phyloP scores from a whole-genome alignment of 2,329 filamentous ascomycete species.

The Dothideomycetes sp. region DNA sequence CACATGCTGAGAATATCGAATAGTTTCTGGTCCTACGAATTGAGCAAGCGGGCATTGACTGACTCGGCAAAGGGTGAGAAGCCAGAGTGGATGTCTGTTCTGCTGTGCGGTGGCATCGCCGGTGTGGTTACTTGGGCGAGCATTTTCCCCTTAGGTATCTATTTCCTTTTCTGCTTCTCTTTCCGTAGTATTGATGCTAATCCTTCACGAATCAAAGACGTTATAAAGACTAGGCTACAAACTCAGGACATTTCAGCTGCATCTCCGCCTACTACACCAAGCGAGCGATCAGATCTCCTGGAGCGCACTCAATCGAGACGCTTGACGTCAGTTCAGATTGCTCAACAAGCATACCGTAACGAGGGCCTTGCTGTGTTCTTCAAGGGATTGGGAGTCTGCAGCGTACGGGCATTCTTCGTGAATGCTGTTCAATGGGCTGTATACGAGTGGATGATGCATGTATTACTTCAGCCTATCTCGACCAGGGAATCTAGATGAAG shows the following conservation, averaged over 20 bases:
- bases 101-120: conserved; percentile 78
- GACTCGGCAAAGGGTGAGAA: conserved; percentile 1
- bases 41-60: conserved; percentile 51
- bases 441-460: conserved; percentile 13
- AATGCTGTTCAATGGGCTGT: conserved; percentile 89
- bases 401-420: conserved; percentile 75
- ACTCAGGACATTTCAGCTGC: conserved; percentile 42
- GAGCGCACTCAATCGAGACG: conserved; percentile 11
- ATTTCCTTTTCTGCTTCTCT: background rate
- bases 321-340: conserved; percentile 51
- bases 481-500: too few species aligned
- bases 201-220: conserved; percentile 40
- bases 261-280: conserved; percentile 9
- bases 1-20: background rate
- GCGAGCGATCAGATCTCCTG: conserved; percentile 7
- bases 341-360: conserved; percentile 54
- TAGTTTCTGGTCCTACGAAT: conserved; percentile 81
- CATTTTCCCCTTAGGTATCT: conserved; percentile 61
- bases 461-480: conserved; percentile 1
- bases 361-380: conserved; percentile 72
- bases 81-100: conserved; percentile 17
- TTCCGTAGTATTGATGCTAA: conserved; percentile 2
- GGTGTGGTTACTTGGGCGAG: conserved; percentile 83
- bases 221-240: conserved; percentile 88
- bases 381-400: conserved; percentile 71